Evolutionary conservation across 2,329 filamentous ascomycete species (phyloP), one percentile per base, ranked within the genome.

Genomic region (Fusarium sp.): DNA sequence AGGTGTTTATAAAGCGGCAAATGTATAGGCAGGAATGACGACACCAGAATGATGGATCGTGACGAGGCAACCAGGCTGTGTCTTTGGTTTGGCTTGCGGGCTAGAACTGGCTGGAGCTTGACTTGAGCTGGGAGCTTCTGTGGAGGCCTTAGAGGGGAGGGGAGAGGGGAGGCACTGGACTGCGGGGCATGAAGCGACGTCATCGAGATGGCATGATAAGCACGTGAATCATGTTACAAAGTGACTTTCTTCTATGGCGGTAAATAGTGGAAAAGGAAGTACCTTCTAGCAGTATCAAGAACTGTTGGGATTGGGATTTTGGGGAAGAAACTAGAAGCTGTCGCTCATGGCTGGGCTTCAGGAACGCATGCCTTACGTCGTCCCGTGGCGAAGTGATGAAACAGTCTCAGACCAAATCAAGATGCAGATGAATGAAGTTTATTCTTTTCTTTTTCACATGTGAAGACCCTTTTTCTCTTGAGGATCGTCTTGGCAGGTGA

Each of bases 111-210:
- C 13, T 46, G 16, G 25, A 27, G 23, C 43, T 46, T 11, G 11
- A 23, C 47, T 34, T 16, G 20, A 50, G 47, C 47, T 37, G 47
- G 30, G 30, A 50, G 47, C 47, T 50, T 50, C 47, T 50, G 30
- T 50, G 47, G 47, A 50, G 47, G 34, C 34, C 34, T 37, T 37
- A 37, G 34, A 37, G 47, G 47, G 47, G 18, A 45, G 64, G 65
- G 41, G 62, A 13, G 25, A 25, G 63, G 30, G 46, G 28, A 20
- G 43, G 60, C 28, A 46, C 58, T 55, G 47, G 45, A 59, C 45
- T 65, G 75, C 69, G 75, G 75, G 75, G 75, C 72, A 75, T n/a
- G 23, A 32, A 58, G 68, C 73, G 67, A 77, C 75, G 74, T 77
- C 75, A 77, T 77, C 72, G 65, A 69, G 66, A 55, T 75, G 64